phyloP scores from a whole-genome alignment of 192 early-diverging fungal species.

The Gonapodya sp. region DNA sequence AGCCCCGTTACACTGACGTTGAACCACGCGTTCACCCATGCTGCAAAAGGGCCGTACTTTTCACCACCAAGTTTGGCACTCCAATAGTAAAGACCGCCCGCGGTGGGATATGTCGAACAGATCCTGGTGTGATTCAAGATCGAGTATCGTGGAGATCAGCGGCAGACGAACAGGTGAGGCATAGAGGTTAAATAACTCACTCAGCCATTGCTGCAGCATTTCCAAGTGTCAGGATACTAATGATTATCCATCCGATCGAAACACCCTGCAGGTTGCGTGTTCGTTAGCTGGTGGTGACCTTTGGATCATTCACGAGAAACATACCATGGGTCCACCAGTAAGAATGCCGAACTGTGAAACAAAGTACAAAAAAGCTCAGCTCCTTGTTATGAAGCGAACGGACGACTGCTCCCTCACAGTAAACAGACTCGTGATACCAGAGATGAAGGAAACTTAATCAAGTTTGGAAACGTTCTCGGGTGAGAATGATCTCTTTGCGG shows the following conservation, averaged over 20 bases:
- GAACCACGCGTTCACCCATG: constrained; percentile 8
- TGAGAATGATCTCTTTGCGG: too few relatives aligned
- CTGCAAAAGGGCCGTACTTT: background rate
- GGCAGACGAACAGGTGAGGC: background rate
- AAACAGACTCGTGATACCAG: background rate
- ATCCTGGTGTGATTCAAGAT: background rate
- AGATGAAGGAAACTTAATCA: background rate
- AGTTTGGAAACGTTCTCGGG: background rate
- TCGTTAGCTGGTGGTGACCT: background rate
- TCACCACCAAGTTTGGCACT: background rate
- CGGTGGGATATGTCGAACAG: constrained; percentile 6
- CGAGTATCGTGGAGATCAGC: background rate
- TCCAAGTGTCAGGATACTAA: background rate
- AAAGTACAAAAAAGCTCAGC: too few relatives aligned
- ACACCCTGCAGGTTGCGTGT: background rate
- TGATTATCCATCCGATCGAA: background rate
- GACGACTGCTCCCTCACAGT: too few relatives aligned
- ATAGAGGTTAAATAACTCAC: too few relatives aligned
- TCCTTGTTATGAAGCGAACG: too few relatives aligned
- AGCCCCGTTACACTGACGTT: background rate
- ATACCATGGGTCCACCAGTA: background rate
- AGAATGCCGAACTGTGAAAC: background rate
- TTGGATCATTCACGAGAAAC: background rate
- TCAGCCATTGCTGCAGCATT: background rate
- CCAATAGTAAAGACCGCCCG: constrained; percentile 6